These are phyloP conservation scores for Coemansia sp. DNA, from an alignment of 371 early-diverging fungal species.

Conservation along the genomic window DNA sequence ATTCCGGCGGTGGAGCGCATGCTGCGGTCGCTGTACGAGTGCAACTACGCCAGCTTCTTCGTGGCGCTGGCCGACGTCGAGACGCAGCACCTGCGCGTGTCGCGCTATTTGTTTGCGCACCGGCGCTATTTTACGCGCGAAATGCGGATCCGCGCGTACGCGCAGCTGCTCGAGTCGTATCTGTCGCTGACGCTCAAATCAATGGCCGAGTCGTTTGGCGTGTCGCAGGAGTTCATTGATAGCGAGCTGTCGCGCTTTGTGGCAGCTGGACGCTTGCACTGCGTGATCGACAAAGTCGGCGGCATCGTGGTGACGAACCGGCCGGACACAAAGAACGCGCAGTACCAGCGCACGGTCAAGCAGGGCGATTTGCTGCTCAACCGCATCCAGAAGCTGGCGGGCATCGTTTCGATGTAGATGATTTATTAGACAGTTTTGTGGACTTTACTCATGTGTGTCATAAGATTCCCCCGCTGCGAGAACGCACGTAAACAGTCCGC, in stretches of 20 bases:
- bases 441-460: slow-evolving; percentile 60
- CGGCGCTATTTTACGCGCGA: slow-evolving; percentile 91
- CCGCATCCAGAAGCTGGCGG: slow-evolving; percentile 92
- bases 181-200: slow-evolving; percentile 89
- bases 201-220: slow-evolving; percentile 97
- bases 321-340: slow-evolving; percentile 94
- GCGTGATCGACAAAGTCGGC: slow-evolving; percentile 98
- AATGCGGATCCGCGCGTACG: slow-evolving; percentile 97
- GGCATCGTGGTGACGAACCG: slow-evolving; percentile 96
- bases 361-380: slow-evolving; percentile 94
- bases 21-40: slow-evolving; percentile 86
- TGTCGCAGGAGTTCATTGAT: slow-evolving; percentile 93
- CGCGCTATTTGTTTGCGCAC: slow-evolving; percentile 77
- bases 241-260: slow-evolving; percentile 95
- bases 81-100: slow-evolving; percentile 61
- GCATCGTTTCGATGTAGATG: slow-evolving; percentile 70
- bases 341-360: slow-evolving; percentile 94
- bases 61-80: slow-evolving; percentile 67
- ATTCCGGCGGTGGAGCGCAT: slow-evolving; percentile 77
- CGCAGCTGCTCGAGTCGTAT: slow-evolving; percentile 97
- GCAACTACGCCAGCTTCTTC: slow-evolving; percentile 94
- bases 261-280: slow-evolving; percentile 94
- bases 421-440: slow-evolving; percentile 13
- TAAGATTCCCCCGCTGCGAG: slow-evolving; percentile 77
- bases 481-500: slow-evolving; percentile 68